These are phyloP conservation scores for Hygrocybe punicea DNA, from an alignment of 768 basidiomycete genomes.

Conservation along the genomic window DNA sequence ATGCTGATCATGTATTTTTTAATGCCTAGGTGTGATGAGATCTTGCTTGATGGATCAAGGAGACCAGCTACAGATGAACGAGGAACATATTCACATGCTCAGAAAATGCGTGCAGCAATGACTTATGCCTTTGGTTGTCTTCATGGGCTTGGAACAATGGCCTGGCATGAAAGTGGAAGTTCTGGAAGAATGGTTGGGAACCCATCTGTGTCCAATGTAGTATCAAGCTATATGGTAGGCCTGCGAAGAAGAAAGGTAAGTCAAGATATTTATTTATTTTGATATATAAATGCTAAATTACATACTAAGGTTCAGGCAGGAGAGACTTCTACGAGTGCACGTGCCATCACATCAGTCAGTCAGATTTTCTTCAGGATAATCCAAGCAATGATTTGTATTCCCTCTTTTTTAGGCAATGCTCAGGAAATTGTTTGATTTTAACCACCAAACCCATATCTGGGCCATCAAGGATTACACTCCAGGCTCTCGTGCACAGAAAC, in stretches of 20 bases:
- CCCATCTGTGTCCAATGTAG: slow-evolving; percentile 24
- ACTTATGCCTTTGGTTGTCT: slow-evolving; percentile 30
- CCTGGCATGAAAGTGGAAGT: slow-evolving; percentile 29
- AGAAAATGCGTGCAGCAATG: slow-evolving; percentile 35
- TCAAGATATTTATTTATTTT: too few relatives aligned
- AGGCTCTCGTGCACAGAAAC: slow-evolving; percentile 30
- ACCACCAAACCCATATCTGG: slow-evolving; percentile 19
- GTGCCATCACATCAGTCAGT: slow-evolving; percentile 26
- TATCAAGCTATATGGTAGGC: slow-evolving; percentile 28
- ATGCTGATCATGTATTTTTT: neutral
- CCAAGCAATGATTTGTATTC: too few relatives aligned
- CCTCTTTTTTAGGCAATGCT: slow-evolving; percentile 25
- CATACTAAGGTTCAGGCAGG: slow-evolving; percentile 22
- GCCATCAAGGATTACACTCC: slow-evolving; percentile 5
- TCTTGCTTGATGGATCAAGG: slow-evolving; percentile 8
- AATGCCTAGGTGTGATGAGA: slow-evolving; percentile 18
- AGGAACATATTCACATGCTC: slow-evolving; percentile 31
- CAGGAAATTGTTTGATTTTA: slow-evolving; percentile 23
- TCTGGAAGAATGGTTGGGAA: slow-evolving; percentile 31
- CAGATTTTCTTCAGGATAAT: neutral
- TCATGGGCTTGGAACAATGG: slow-evolving; percentile 14
- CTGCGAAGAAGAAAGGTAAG: slow-evolving; percentile 18
- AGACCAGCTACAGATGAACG: slow-evolving; percentile 12
- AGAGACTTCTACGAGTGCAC: slow-evolving; percentile 25
- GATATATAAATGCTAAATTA: too few relatives aligned